Evolutionary conservation across 495 filamentous ascomycete genomes (phyloP).

Genomic region (Penicillium goetzii): DNA sequence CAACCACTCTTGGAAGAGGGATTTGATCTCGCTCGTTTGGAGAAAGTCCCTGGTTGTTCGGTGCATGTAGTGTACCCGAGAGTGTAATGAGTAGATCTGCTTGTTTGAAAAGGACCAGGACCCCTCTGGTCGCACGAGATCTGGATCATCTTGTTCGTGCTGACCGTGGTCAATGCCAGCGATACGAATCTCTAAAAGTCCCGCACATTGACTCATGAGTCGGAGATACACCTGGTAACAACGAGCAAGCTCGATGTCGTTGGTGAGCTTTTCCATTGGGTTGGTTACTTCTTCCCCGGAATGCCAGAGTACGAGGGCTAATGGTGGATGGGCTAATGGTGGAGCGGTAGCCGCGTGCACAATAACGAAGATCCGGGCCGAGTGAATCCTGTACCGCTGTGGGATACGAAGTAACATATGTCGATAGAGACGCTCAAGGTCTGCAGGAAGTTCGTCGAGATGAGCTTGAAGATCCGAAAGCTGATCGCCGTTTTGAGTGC

Average conservation of each 20-base stretch:
- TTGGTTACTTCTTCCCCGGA: not conserved
- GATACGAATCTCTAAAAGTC: not conserved
- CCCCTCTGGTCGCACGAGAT: not conserved
- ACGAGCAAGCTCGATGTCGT: not conserved
- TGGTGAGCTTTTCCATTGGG: not conserved
- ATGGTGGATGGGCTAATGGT: not conserved
- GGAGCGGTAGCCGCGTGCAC: not conserved
- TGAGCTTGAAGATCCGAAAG: not conserved
- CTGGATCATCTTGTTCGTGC: not conserved
- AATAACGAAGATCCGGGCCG: not conserved
- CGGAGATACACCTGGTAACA: not conserved
- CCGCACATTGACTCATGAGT: not conserved
- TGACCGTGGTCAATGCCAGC: not conserved
- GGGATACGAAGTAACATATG: not conserved
- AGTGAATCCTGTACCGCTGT: not conserved
- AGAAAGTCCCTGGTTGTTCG: not conserved
- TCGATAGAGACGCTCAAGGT: not conserved
- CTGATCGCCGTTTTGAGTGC: not conserved
- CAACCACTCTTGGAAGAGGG: not conserved
- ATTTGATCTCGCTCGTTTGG: not conserved
- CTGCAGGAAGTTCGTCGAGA: slow-evolving; percentile 1
- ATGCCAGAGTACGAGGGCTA: not conserved
- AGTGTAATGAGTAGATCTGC: not conserved
- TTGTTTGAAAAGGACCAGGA: not conserved
- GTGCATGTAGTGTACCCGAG: not conserved